Evolutionary conservation across 2,329 filamentous ascomycete genomes (phyloP).

Genomic region (Orbilia brochopaga): DNA sequence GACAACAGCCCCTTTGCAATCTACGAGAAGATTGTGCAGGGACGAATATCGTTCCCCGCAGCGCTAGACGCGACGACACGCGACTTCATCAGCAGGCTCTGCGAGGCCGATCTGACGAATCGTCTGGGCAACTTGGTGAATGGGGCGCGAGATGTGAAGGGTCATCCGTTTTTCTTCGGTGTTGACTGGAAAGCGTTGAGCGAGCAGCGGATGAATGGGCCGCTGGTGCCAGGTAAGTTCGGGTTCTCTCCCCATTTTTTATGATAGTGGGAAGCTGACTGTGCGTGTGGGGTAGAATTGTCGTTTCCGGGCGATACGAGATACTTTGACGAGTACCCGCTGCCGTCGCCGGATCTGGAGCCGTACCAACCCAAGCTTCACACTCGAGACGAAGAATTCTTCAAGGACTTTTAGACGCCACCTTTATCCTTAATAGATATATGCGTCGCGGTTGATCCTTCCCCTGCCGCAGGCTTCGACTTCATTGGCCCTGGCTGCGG

Average conservation of each 20-base stretch:
- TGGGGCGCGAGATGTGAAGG: conserved; percentile 73
- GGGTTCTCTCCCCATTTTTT: background rate
- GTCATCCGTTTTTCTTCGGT: conserved; percentile 75
- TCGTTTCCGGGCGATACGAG: conserved; percentile 75
- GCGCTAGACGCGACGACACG: conserved; percentile 69
- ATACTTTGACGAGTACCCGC: conserved; percentile 78
- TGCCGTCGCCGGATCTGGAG: conserved; percentile 70
- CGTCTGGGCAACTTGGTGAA: conserved; percentile 79
- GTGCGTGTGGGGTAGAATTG: conserved; percentile 78
- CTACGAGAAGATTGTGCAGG: conserved; percentile 82
- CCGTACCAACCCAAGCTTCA: conserved; percentile 63
- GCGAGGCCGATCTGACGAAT: conserved; percentile 77
- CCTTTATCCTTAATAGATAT: background rate
- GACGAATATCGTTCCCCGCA: conserved; percentile 74
- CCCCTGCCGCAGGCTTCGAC: too few relatives aligned
- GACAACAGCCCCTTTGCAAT: conserved; percentile 86
- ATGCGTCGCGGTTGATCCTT: too few relatives aligned
- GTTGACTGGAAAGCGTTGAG: conserved; percentile 77
- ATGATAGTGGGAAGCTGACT: conserved; percentile 24
- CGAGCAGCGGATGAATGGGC: conserved; percentile 62
- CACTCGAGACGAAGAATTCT: conserved; percentile 72
- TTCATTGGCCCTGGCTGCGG: too few relatives aligned
- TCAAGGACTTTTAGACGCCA: conserved; percentile 70
- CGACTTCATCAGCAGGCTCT: conserved; percentile 76
- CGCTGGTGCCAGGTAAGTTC: conserved; percentile 59